A percentile compares a stretch with the other conserved stretches of the same genome.
Evolutionary conservation across 2,329 filamentous ascomycete species (phyloP).

Genomic region (Alternaria arbusti): DNA sequence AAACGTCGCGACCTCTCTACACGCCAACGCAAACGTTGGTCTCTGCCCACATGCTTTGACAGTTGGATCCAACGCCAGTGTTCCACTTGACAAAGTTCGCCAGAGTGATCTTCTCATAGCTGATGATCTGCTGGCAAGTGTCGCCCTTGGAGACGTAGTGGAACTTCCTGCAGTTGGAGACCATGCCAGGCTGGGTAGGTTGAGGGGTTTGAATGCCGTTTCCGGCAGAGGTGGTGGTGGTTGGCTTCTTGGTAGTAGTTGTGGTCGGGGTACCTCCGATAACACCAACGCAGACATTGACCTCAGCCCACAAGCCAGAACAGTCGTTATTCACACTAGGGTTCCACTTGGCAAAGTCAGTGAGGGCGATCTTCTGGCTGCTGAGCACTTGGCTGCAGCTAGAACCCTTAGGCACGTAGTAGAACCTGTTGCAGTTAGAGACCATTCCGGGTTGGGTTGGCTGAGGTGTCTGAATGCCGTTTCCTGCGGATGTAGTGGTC

Average conservation of each 20-base stretch:
- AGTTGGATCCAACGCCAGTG: background rate
- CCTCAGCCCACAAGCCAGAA: background rate
- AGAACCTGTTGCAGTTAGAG: conserved; percentile 14
- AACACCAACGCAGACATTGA: background rate
- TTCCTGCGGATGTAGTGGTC: conserved; percentile 3
- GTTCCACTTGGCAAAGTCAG: conserved; percentile 12
- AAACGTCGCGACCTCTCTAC: background rate
- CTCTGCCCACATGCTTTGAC: background rate
- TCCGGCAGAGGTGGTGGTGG: background rate
- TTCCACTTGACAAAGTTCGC: background rate
- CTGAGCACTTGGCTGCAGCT: background rate
- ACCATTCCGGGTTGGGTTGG: conserved; percentile 14
- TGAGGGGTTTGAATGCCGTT: background rate
- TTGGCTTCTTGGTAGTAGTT: background rate
- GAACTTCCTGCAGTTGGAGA: background rate
- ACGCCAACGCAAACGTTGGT: background rate
- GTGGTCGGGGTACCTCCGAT: background rate
- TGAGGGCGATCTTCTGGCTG: conserved; percentile 1
- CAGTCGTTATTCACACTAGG: conserved; percentile 1
- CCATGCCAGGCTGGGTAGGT: background rate
- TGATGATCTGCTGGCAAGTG: background rate
- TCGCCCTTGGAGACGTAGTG: background rate
- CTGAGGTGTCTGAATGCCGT: conserved; percentile 9
- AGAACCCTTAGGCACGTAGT: background rate
- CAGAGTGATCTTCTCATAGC: background rate